A percentile compares a stretch with the other conserved stretches of the same genome.
Conservation (phyloP, 176 grass and related monocot species). For the Dactylis glomerata region DNA sequence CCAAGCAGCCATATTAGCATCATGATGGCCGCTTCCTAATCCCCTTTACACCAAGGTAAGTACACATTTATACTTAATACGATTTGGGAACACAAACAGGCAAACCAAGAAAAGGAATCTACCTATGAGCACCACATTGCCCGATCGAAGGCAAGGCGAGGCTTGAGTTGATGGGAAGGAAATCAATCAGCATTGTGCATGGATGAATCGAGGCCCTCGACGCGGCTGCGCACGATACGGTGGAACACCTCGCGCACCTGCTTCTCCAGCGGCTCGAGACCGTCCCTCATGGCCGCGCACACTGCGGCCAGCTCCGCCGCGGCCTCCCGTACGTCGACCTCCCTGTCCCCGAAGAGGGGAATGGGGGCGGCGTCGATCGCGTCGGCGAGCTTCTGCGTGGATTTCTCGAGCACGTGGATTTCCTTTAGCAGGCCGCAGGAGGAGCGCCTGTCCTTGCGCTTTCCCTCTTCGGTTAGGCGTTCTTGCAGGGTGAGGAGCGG, state of each 20-base stretch:
- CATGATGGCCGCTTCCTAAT: slow-evolving; percentile 36
- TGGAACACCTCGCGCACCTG: slow-evolving; percentile 94
- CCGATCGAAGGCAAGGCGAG: neutral
- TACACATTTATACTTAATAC: slow-evolving; percentile 33
- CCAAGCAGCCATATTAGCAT: slow-evolving; percentile 44
- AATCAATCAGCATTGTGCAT: slow-evolving; percentile 72
- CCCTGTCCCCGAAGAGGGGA: slow-evolving; percentile 64
- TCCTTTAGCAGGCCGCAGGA: slow-evolving; percentile 73
- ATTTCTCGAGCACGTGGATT: slow-evolving; percentile 66
- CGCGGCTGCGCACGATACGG: slow-evolving; percentile 87
- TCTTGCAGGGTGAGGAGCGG: slow-evolving; percentile 79
- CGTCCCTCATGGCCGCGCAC: slow-evolving; percentile 59
- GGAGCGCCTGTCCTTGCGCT: slow-evolving; percentile 78
- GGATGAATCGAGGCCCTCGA: slow-evolving; percentile 78
- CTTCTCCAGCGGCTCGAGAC: slow-evolving; percentile 73
- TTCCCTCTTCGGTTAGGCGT: slow-evolving; percentile 76
- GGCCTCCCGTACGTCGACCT: slow-evolving; percentile 47
- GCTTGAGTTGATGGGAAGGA: neutral
- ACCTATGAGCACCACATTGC: slow-evolving; percentile 41
- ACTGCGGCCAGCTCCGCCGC: slow-evolving; percentile 62
- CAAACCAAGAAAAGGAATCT: slow-evolving; percentile 43
- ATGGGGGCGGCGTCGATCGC: slow-evolving; percentile 51
- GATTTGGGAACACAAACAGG: slow-evolving; percentile 10
- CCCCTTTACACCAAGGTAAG: slow-evolving; percentile 50
- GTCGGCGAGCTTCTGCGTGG: slow-evolving; percentile 61